Conservation (phyloP, 768 basidiomycete species). For the Amanita jacksonii region DNA sequence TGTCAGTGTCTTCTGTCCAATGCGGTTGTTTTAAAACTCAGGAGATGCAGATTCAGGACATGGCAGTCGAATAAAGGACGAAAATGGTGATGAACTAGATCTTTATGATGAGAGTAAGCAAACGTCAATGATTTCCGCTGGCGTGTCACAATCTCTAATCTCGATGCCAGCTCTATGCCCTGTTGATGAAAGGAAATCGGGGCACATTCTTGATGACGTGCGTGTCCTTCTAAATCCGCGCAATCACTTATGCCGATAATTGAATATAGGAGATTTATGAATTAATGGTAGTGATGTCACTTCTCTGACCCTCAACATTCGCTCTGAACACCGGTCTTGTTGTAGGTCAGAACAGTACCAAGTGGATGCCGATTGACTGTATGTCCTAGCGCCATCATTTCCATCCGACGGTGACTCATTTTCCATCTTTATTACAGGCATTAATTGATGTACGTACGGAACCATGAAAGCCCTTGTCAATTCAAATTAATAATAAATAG, state of each 20-base stretch:
- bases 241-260: background rate
- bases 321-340: background rate
- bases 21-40: background rate
- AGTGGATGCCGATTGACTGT: slow-evolving; percentile 45
- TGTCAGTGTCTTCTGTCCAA: slow-evolving; percentile 33
- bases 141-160: background rate
- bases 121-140: background rate
- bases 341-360: slow-evolving; percentile 35
- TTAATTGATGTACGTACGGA: slow-evolving; percentile 34
- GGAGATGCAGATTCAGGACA: slow-evolving; percentile 72
- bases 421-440: slow-evolving; percentile 23
- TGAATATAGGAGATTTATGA: slow-evolving; percentile 35
- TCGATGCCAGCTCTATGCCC: slow-evolving; percentile 72
- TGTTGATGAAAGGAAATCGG: slow-evolving; percentile 66
- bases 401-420: background rate
- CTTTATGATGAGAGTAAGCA: slow-evolving; percentile 72
- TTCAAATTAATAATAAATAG: slow-evolving; percentile 16
- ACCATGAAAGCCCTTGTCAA: background rate
- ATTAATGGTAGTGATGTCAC: slow-evolving; percentile 30
- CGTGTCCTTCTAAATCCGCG: slow-evolving; percentile 12
- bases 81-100: slow-evolving; percentile 68
- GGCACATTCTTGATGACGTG: slow-evolving; percentile 69
- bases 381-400: slow-evolving; percentile 11
- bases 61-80: slow-evolving; percentile 79
- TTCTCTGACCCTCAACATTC: background rate